phyloP scores from a whole-genome alignment of 768 basidiomycete genomes.

The Kwoniella bestiolae region DNA sequence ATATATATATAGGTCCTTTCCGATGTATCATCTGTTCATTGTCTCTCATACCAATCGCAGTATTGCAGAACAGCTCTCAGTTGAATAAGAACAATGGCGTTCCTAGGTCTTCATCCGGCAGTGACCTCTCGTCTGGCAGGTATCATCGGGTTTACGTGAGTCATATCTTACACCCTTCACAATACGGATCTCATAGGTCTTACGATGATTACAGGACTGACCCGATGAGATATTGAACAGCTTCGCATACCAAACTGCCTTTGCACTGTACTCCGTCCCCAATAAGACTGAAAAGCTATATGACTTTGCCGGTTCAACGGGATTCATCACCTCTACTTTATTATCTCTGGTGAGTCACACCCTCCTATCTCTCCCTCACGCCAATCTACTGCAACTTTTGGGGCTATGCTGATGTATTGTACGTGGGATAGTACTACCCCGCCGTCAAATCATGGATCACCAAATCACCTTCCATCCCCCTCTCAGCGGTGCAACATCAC shows the following conservation, averaged over 20 bases:
- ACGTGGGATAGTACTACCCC: slow-evolving; percentile 72
- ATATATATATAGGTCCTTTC: not conserved
- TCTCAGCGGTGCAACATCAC: slow-evolving; percentile 56
- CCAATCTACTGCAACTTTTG: too few species aligned
- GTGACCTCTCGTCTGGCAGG: slow-evolving; percentile 46
- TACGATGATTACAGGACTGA: too few species aligned
- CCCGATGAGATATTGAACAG: too few species aligned
- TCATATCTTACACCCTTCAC: too few species aligned
- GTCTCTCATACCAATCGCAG: too few species aligned
- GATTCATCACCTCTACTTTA: slow-evolving; percentile 68
- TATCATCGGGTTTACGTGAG: slow-evolving; percentile 51
- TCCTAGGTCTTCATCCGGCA: slow-evolving; percentile 36
- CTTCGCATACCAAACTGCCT: slow-evolving; percentile 50
- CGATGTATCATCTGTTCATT: too few species aligned
- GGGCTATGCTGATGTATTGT: too few species aligned
- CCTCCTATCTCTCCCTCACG: not conserved
- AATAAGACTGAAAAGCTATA: slow-evolving; percentile 68
- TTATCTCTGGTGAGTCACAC: slow-evolving; percentile 60
- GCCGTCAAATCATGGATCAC: slow-evolving; percentile 62
- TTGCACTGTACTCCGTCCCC: slow-evolving; percentile 69
- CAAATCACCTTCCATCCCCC: slow-evolving; percentile 43
- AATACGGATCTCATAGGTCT: too few species aligned
- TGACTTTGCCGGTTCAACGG: slow-evolving; percentile 69
- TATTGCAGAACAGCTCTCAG: too few species aligned
- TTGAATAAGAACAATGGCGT: slow-evolving; percentile 10